Evolutionary conservation across 2,329 filamentous ascomycete genomes (phyloP).

Genomic region (Fusarium concolor): DNA sequence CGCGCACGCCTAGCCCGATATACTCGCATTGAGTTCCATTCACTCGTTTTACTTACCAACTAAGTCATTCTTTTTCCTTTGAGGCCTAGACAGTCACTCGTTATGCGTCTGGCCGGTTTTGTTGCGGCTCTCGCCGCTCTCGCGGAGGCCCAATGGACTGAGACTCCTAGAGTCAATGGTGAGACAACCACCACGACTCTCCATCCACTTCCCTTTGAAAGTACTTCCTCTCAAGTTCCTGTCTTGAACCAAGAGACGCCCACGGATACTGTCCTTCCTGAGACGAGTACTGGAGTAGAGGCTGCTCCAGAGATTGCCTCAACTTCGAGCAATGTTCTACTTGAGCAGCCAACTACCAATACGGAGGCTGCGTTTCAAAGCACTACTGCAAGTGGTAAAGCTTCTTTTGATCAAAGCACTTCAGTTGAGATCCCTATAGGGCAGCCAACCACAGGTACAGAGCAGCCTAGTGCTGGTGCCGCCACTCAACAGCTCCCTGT

Average conservation of each 20-base stretch:
- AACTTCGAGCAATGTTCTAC: not conserved
- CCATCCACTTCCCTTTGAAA: constrained; percentile 1
- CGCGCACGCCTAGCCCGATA: not conserved
- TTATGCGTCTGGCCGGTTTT: constrained; percentile 15
- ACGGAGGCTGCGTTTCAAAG: not conserved
- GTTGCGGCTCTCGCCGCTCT: not conserved
- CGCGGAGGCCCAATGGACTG: not conserved
- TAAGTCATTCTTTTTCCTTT: constrained; percentile 8
- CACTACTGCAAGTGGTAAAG: not conserved
- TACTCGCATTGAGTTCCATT: not conserved
- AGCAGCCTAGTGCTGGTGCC: not conserved
- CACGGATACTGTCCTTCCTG: not conserved
- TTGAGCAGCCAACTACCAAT: not conserved
- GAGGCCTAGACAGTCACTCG: not conserved
- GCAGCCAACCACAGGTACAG: not conserved
- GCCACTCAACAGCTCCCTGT: not conserved
- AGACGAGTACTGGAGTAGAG: not conserved
- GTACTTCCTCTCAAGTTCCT: not conserved
- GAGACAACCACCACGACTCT: not conserved
- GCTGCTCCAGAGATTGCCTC: not conserved
- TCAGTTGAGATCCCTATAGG: not conserved
- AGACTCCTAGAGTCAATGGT: not conserved
- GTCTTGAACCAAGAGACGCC: not conserved
- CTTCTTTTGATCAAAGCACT: not conserved
- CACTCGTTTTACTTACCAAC: not conserved